Percentiles rank a stretch among this genome's conserved stretches.
Evolutionary conservation across 2,329 filamentous ascomycete genomes (phyloP).

Genomic region (Penicillium sp.): DNA sequence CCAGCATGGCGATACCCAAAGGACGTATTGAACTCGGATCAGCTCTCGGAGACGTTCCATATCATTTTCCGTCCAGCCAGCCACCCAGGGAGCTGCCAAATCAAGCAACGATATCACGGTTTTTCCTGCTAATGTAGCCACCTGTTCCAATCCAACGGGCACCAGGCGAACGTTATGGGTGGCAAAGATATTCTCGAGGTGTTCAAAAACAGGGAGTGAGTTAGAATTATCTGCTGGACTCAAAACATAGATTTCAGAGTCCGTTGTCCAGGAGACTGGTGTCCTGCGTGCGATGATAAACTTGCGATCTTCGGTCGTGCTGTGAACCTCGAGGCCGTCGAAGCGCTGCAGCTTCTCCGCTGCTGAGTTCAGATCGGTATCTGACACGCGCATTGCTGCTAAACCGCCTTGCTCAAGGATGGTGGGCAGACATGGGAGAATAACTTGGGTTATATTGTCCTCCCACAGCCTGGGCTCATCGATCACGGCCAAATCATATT

Average conservation of each 20-base stretch:
- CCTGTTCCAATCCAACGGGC: slow-evolving; percentile 11
- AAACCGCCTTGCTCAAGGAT: slow-evolving; percentile 12
- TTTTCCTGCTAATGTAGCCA: slow-evolving; percentile 10
- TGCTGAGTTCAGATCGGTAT: not conserved
- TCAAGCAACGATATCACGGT: slow-evolving; percentile 22
- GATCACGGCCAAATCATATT: slow-evolving; percentile 14
- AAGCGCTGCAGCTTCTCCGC: slow-evolving; percentile 4
- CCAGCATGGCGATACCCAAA: slow-evolving; percentile 21
- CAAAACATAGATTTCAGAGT: slow-evolving; percentile 15
- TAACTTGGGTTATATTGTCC: not conserved
- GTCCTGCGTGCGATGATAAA: slow-evolving; percentile 13
- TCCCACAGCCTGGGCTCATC: slow-evolving; percentile 13
- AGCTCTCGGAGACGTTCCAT: slow-evolving; percentile 12
- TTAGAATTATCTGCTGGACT: not conserved
- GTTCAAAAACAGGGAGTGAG: slow-evolving; percentile 3
- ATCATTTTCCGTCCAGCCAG: slow-evolving; percentile 8
- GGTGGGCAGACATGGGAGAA: slow-evolving; percentile 5
- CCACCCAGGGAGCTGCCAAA: slow-evolving; percentile 13
- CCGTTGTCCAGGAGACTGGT: slow-evolving; percentile 13
- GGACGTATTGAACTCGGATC: slow-evolving; percentile 16
- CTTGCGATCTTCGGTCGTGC: slow-evolving; percentile 8
- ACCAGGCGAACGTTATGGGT: slow-evolving; percentile 11
- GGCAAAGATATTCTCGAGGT: slow-evolving; percentile 13
- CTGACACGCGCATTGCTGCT: slow-evolving; percentile 9
- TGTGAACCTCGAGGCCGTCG: slow-evolving; percentile 10